Conservation (phyloP, 495 filamentous ascomycete genomes). For the Neurospora africana region DNA sequence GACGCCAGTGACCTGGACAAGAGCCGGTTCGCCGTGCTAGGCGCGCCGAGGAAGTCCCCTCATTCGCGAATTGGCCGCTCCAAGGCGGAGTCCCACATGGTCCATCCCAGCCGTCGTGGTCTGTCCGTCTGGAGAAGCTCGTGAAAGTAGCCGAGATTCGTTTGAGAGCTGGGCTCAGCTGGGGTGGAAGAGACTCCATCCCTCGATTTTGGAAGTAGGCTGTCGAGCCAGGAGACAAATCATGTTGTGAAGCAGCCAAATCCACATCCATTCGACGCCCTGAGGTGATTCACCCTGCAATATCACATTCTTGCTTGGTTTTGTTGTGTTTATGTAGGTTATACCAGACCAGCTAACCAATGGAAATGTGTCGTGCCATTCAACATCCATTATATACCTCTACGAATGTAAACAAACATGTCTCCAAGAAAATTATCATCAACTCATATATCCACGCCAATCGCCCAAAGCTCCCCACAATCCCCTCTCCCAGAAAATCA, state of each 20-base stretch:
- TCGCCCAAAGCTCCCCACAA: not conserved
- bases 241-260: not conserved
- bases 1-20: conserved; percentile 10
- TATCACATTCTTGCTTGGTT: not conserved
- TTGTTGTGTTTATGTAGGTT: not conserved
- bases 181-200: not conserved
- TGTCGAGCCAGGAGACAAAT: not conserved
- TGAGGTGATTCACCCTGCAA: not conserved
- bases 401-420: not conserved
- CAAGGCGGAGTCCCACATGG: not conserved
- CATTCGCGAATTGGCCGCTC: not conserved
- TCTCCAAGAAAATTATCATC: not conserved
- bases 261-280: not conserved
- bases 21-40: not conserved
- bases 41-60: not conserved
- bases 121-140: not conserved
- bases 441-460: not conserved
- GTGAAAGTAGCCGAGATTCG: not conserved
- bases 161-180: not conserved
- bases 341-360: not conserved
- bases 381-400: not conserved
- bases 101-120: not conserved
- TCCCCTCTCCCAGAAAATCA: not conserved
- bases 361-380: not conserved
- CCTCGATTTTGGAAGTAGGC: not conserved